Conservation (phyloP, 345 rosid species). For the Iberis pinnata region DNA sequence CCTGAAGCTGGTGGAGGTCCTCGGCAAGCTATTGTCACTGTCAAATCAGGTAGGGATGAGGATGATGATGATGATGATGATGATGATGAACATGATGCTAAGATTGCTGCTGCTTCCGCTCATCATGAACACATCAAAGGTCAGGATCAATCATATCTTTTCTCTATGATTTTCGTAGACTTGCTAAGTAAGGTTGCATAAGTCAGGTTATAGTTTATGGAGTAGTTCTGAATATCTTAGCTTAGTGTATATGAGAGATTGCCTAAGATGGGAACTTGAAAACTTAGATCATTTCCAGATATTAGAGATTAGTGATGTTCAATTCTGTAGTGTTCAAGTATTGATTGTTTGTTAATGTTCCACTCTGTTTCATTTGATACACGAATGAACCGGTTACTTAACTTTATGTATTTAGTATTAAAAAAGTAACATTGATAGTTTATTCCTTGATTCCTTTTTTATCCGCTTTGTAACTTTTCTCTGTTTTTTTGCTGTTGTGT, state of each 20-base stretch:
- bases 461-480: neutral
- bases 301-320: no score
- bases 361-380: slow-evolving; percentile 5
- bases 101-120: slow-evolving; percentile 20
- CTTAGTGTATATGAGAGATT: neutral
- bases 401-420: neutral
- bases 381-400: neutral
- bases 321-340: no score
- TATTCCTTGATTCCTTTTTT: neutral
- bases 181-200: neutral
- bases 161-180: neutral
- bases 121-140: slow-evolving; percentile 37
- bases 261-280: slow-evolving; percentile 3
- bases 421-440: neutral
- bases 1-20: slow-evolving; percentile 25
- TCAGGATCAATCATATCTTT: slow-evolving; percentile 7
- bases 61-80: slow-evolving; percentile 22
- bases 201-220: slow-evolving; percentile 6
- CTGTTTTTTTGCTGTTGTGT: neutral
- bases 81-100: slow-evolving; percentile 27
- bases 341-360: neutral
- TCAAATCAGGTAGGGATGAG: slow-evolving; percentile 26
- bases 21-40: slow-evolving; percentile 34
- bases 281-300: neutral
- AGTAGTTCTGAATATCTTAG: slow-evolving; percentile 6